These are phyloP conservation scores for Salix suchowensis DNA, from an alignment of 345 rosid genomes.

Conservation along the genomic window DNA sequence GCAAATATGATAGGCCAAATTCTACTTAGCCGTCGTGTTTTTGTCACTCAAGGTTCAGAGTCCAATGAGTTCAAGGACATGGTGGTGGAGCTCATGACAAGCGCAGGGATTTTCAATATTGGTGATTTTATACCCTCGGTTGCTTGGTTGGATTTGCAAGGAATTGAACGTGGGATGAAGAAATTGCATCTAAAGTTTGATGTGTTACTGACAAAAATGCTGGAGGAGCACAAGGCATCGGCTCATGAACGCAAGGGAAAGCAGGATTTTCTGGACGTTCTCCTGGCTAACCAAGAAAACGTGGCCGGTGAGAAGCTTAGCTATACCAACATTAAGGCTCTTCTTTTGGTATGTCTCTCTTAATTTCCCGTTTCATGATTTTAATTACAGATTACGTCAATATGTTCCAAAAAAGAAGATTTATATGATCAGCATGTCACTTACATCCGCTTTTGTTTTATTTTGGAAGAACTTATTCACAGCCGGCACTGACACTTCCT, in stretches of 20 bases:
- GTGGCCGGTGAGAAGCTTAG: slow-evolving; percentile 32
- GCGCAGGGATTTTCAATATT: slow-evolving; percentile 44
- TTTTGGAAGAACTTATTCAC: slow-evolving; percentile 43
- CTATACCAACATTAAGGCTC: slow-evolving; percentile 47
- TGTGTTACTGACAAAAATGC: slow-evolving; percentile 39
- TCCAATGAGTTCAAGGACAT: slow-evolving; percentile 53
- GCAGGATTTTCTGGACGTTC: slow-evolving; percentile 51
- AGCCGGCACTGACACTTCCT: slow-evolving; percentile 64
- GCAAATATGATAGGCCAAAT: slow-evolving; percentile 57
- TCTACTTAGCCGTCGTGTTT: slow-evolving; percentile 43
- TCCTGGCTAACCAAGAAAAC: slow-evolving; percentile 29
- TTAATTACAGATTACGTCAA: too few species aligned
- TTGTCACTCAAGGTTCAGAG: slow-evolving; percentile 37
- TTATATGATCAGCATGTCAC: too few species aligned
- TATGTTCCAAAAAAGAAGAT: too few species aligned
- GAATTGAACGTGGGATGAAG: slow-evolving; percentile 57
- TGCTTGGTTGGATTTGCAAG: slow-evolving; percentile 63
- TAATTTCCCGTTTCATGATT: background rate
- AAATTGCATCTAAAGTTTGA: slow-evolving; percentile 44
- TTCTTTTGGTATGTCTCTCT: slow-evolving; percentile 37
- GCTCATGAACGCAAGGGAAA: slow-evolving; percentile 33
- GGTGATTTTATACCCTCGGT: slow-evolving; percentile 58
- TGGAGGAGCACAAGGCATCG: slow-evolving; percentile 38
- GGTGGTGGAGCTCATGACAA: slow-evolving; percentile 61
- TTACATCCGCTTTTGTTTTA: background rate